A percentile compares a stretch with the other conserved stretches of the same genome.
phyloP scores from a whole-genome alignment of 495 filamentous ascomycete species.

The Penicillium lagena region DNA sequence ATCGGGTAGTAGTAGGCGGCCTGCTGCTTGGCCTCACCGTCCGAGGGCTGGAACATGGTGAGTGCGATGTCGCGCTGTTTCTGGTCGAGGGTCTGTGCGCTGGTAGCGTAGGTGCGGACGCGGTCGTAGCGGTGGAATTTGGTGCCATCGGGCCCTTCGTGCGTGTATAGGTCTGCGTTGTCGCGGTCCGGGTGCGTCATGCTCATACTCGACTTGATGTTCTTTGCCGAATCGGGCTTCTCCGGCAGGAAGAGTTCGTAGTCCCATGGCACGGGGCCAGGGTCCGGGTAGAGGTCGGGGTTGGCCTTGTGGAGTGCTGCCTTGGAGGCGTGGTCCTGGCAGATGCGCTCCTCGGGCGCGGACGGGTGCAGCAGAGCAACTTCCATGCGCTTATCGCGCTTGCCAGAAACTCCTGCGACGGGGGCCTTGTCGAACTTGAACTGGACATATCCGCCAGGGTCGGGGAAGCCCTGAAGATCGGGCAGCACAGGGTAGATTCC shows the following conservation, averaged over 20 bases:
- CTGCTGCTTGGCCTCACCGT: slow-evolving; percentile 42
- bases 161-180: slow-evolving; percentile 59
- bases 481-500: slow-evolving; percentile 79
- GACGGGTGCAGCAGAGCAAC: slow-evolving; percentile 69
- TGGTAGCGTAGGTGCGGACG: slow-evolving; percentile 78
- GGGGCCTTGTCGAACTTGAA: slow-evolving; percentile 88
- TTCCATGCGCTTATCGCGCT: slow-evolving; percentile 78
- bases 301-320: slow-evolving; percentile 55
- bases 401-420: slow-evolving; percentile 42
- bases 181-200: slow-evolving; percentile 62
- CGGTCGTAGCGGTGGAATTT: slow-evolving; percentile 67
- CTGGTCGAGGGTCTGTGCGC: slow-evolving; percentile 53
- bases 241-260: slow-evolving; percentile 77
- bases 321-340: slow-evolving; percentile 43
- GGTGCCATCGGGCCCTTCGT: slow-evolving; percentile 33
- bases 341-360: slow-evolving; percentile 40
- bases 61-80: slow-evolving; percentile 53
- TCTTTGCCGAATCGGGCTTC: slow-evolving; percentile 45
- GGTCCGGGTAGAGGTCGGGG: slow-evolving; percentile 51
- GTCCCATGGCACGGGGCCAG: slow-evolving; percentile 57
- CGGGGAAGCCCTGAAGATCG: slow-evolving; percentile 82
- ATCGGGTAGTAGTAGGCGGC: slow-evolving; percentile 91
- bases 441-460: slow-evolving; percentile 77
- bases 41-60: slow-evolving; percentile 57
- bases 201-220: slow-evolving; percentile 69